Percentiles rank a stretch among this genome's conserved stretches.
phyloP scores from a whole-genome alignment of 306 rosid species.

The Dryas octopetala region DNA sequence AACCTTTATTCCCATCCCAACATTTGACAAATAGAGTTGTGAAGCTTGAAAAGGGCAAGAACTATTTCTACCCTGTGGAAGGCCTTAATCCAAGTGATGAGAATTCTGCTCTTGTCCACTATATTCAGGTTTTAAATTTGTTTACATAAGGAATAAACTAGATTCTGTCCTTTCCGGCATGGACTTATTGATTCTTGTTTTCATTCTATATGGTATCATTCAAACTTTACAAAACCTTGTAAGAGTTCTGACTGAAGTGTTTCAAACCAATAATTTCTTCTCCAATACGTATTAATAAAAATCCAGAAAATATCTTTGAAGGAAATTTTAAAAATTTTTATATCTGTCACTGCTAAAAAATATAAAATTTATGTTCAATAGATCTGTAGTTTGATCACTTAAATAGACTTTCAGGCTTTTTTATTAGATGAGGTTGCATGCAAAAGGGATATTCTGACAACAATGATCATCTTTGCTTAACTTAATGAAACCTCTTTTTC shows the following conservation, averaged over 20 bases:
- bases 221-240: constrained; percentile 1
- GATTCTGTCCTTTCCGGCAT: not conserved
- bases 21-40: constrained; percentile 71
- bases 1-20: constrained; percentile 77
- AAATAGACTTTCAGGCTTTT: constrained; percentile 1
- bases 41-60: constrained; percentile 71
- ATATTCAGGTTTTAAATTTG: constrained; percentile 63
- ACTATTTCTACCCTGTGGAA: constrained; percentile 67
- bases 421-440: not conserved
- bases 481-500: not conserved
- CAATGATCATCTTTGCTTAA: not conserved
- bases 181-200: not conserved
- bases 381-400: not conserved
- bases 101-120: constrained; percentile 85
- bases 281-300: not conserved
- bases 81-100: constrained; percentile 86
- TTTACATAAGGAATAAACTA: constrained; percentile 1
- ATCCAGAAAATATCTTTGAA: not conserved
- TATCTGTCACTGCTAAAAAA: not conserved
- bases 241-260: not conserved
- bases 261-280: not conserved
- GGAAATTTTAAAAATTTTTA: not conserved
- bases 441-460: not conserved
- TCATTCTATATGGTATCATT: not conserved
- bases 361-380: not conserved